Evolutionary conservation across 2,329 filamentous ascomycete species (phyloP), one percentile per base, ranked within the genome.

Genomic region (Chrysoporthe austroafricana): DNA sequence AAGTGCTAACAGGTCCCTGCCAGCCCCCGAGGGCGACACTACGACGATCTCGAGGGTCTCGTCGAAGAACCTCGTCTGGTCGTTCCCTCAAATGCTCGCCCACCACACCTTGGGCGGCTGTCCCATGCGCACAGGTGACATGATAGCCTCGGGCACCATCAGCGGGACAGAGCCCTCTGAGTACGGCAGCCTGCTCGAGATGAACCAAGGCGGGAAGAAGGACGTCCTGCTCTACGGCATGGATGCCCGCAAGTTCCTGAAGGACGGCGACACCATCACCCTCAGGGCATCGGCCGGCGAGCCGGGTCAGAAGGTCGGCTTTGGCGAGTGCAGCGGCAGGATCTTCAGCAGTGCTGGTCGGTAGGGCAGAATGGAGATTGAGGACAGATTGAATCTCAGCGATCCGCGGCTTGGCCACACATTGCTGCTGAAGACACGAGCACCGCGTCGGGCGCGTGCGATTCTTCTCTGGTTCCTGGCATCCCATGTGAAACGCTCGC

Each of bases 101-200:
- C 92, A 95, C 76, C 92, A 95, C 76, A 88, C 90, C 1, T 85
- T 92, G 59, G 91, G 90, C 1, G 92, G 92, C 6, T 96, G 92
- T 76, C 88, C 89, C 3, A 84, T 96, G 83, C 85, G 88, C 59
- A 85, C 89, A 0, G 92, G 92, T 44, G 92, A 96, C 75, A 78
- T 96, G 63, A 80, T 96, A 6, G 92, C 91, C 2, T 92, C 90
- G 2, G 92, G 92, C 3, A 96, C 92, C 1, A 95, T 96, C 73
- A 84, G 82, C 72, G 82, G 83, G 3, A 76, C 79, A 4, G 77
- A 68, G 0, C 63, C 73, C 0, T 71, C 71, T 5, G 77, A 82
- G 72, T 76, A 77, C 44, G 82, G 83, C 7, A 81, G 81, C 69
- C 68, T 85, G 66, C 73, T 84, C 21, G 83, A 85, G 76, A 75